Base-by-base conservation (phyloP, 2,329 filamentous ascomycete genomes). In the Cytospora leucostoma region DNA sequence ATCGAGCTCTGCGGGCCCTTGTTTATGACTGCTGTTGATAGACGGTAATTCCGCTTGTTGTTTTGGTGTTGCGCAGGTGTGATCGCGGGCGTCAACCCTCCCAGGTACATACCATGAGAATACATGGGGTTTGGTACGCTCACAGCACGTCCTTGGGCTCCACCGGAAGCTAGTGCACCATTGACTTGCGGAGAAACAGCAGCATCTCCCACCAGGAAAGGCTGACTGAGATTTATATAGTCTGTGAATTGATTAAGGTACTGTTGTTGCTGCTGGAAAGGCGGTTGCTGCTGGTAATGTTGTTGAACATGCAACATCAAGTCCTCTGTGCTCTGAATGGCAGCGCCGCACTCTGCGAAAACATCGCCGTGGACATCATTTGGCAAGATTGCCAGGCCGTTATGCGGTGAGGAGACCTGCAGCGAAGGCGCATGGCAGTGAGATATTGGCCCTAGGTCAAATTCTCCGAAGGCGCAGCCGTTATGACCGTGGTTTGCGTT, bases 341-440 rank as follows among this genome's bases (percentile, higher is more conserved):
- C 38, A 21, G 54, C 51, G 35, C 59, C 59, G 33, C 59, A 61
- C 32, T 61, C 59, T 10, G 40, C 49, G 7, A 51, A 21, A 0
- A 38, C 51, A 34, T 21, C 49, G 59, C 19, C 53, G 10, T 33
- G 35, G 37, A 53, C 38, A 38, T 61, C 40, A 17, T 53, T 32
- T 19, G 53, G 59, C 33, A 55, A 61, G 4, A 49, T 32, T 17
- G 32, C 32, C 59, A 61, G 49, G 15, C 15, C 51, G 33, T 55
- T 19, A 21, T 61, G 59, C n/a, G 33, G 38, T 4, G 58, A 37
- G 51, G 58, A 33, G 34, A 38, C 58, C 12, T 51, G 59, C 17
- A 61, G 19, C n/a, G 59, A 51, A 55, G 59, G 59, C 6, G 59
- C 59, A 54, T 61, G 59, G 33, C 59, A 61, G 32, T 61, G 51